Evolutionary conservation across 768 basidiomycete species (phyloP), one percentile per base, ranked within the genome.

Genomic region (Asterophora parasitica): DNA sequence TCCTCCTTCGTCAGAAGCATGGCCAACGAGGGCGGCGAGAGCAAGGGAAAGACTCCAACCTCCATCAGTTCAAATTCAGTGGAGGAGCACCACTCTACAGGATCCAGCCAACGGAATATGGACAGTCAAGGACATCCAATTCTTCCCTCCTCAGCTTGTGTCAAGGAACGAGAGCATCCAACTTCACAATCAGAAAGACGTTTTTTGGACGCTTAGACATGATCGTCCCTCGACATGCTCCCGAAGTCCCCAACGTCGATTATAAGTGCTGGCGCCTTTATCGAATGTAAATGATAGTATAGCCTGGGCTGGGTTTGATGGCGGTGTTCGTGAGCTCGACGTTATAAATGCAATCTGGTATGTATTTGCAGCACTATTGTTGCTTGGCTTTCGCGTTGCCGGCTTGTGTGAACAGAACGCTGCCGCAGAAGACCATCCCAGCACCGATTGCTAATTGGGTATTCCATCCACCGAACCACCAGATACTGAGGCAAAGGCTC

Each of bases 401-500:
- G 27, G 59, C 61, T 23, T 65, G 46, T n/a, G 74, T 70, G 62
- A 86, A 88, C 56, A 82, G 52, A 10, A 84, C 58, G 50, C 82
- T 85, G 16, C 86, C 86, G 4, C 74, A 44, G 53, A 90, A 82
- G 2, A 93, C 91, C 79, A 92, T 80, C 3, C 61, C 65, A 3
- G 87, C 88, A 17, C 91, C 91, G 4, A 74, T 31, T 0, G 71
- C 81, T 17, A 92, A 68, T 50, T 81, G 78, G 0, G 60, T 46
- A 49, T 88, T 88, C 79, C 85, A 83, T 4, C 79, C 81, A 1
- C 82, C 82, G 58, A 90, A 91, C 78, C 81, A 90, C 85, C 86
- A 89, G 7, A 93, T 84, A 57, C 84, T 87, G 50, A 92, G 78
- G 55, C 80, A 83, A 16, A 93, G 73, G 52, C 84, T 87, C 39